Evolutionary conservation across 495 filamentous ascomycete genomes (phyloP), one percentile per base, ranked within the genome.

Genomic region (Xylaria acuta): DNA sequence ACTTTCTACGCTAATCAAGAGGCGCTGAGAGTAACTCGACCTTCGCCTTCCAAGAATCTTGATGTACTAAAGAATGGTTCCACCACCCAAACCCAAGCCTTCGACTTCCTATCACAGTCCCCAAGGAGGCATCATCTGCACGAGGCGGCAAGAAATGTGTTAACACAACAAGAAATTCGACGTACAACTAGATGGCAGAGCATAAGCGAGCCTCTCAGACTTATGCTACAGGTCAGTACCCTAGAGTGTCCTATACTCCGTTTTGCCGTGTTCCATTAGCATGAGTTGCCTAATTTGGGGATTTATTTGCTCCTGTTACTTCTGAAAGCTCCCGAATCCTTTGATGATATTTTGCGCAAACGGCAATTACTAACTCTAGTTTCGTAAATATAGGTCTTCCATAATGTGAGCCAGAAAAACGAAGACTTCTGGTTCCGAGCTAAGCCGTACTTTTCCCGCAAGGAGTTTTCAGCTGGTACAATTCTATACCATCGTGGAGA

Each of bases 381-480:
- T 47, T 45, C 11, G 16, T 49, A 40, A 43, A 41, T 1, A 43
- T 32, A 60, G 58, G 93, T 94, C 38, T 98, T 99, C 82, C 90
- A 93, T 71, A 92, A 92, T 71, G 85, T 97, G 49, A 94, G 91
- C 60, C 85, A 90, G 63, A 90, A 93, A 75, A 91, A 92, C 74
- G 95, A 97, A 79, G 95, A 97, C 77, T 99, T 98, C 78, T 99
- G 96, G 96, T 94, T 93, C 82, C 88, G 88, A 12, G 89, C 87
- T 14, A 90, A 88, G 41, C 84, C 86, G 2, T 97, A 90, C 80
- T 97, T 98, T 78, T 75, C 80, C 16, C 88, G 88, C 64, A 86
- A 88, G 53, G 86, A 89, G 75, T 93, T 91, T 73, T 64, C 86
- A 0, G 85, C 90, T 0, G 93, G 92, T 5, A 88, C 87, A n/a